Evolutionary conservation across 257 asterid species (phyloP).

Genomic region (Ocimum tenuiflorum): DNA sequence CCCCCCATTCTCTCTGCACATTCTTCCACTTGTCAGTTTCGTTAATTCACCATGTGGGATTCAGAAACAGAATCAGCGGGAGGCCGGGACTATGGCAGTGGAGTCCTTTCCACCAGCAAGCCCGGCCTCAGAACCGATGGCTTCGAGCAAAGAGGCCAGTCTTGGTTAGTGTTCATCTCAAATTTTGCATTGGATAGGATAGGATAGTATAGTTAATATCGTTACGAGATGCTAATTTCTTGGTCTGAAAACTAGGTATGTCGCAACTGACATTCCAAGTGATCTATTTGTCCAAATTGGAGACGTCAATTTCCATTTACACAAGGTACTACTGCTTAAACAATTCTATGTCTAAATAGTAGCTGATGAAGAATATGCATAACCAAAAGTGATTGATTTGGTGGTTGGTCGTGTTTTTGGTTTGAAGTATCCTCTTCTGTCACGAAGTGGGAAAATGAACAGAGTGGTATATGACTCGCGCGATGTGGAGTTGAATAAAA

Average conservation of each 20-base stretch:
- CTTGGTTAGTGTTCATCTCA: conserved; percentile 45
- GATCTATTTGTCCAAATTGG: conserved; percentile 78
- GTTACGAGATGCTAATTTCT: not conserved
- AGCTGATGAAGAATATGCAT: too few relatives aligned
- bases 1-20: not conserved
- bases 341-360: too few relatives aligned
- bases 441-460: conserved; percentile 83
- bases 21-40: conserved; percentile 11
- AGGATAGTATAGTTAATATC: not conserved
- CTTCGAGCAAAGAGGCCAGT: conserved; percentile 81
- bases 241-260: conserved; percentile 44
- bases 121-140: conserved; percentile 67
- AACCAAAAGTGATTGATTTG: conserved; percentile 9
- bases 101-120: conserved; percentile 45
- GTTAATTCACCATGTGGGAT: conserved; percentile 64
- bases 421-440: conserved; percentile 80
- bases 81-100: conserved; percentile 56
- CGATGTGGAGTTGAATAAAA: conserved; percentile 41
- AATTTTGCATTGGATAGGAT: not conserved
- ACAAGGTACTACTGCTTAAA: conserved; percentile 48
- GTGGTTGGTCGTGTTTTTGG: too few relatives aligned
- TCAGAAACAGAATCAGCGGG: conserved; percentile 61
- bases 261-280: conserved; percentile 85
- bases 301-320: conserved; percentile 72
- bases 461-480: conserved; percentile 65